Conservation (phyloP, 345 rosid genomes). For the Raphanus raphanistrum region DNA sequence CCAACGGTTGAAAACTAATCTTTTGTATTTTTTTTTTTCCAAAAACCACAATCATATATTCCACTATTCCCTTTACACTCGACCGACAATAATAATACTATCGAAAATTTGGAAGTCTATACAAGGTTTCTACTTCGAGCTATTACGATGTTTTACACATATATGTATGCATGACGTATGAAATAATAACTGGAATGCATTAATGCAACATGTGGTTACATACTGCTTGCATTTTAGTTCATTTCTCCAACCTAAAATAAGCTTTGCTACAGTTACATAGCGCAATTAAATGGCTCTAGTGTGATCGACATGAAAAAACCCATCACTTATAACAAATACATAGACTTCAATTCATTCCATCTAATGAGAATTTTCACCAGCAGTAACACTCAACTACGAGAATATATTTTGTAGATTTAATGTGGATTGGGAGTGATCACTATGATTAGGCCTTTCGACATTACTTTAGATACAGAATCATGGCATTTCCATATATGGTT, state of each 20-base stretch:
- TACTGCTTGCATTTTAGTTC: neutral
- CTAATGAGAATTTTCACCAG: neutral
- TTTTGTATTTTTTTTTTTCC: neutral
- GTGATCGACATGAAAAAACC: constrained; percentile 11
- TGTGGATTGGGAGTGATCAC: constrained; percentile 16
- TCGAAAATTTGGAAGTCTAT: constrained; percentile 8
- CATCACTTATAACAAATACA: constrained; percentile 8
- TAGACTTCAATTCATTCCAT: neutral
- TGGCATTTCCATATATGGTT: constrained; percentile 36
- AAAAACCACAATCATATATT: constrained; percentile 16
- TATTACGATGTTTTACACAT: constrained; percentile 6
- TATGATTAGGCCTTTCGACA: constrained; percentile 33
- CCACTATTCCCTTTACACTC: constrained; percentile 8
- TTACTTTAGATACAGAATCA: constrained; percentile 12
- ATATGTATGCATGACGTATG: constrained; percentile 12
- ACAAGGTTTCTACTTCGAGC: constrained; percentile 28
- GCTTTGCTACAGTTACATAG: neutral
- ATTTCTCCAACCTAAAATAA: neutral
- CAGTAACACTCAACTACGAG: constrained; percentile 2
- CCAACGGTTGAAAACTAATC: neutral
- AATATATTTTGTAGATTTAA: constrained; percentile 1
- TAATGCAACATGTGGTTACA: constrained; percentile 6
- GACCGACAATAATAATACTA: constrained; percentile 8
- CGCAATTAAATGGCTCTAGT: neutral
- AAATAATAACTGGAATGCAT: neutral